Evolutionary conservation across 1,284 basidiomycete species (phyloP).

Genomic region (Microbotryomycetes sp.): DNA sequence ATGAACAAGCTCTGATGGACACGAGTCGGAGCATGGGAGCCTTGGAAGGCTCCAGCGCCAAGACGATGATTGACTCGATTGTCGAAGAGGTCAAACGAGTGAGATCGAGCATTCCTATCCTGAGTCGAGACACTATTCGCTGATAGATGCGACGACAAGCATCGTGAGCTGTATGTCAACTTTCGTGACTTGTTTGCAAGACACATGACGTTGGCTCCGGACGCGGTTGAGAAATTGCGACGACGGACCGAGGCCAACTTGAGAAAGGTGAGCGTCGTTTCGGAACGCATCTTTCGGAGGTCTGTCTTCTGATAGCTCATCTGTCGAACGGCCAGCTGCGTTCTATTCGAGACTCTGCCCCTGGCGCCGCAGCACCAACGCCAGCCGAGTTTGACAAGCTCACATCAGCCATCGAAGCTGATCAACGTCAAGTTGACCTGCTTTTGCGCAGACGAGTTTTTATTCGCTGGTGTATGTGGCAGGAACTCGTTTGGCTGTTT

Average conservation of each 20-base stretch:
- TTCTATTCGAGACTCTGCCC: background rate
- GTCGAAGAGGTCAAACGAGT: conserved; percentile 69
- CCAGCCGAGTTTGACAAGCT: conserved; percentile 18
- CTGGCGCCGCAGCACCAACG: conserved; percentile 2
- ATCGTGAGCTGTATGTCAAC: conserved; percentile 79
- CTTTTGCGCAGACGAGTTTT: conserved; percentile 24
- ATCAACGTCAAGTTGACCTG: conserved; percentile 27
- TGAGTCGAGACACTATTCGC: background rate
- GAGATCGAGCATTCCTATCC: conserved; percentile 38
- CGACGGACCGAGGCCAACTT: conserved; percentile 71
- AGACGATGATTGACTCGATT: conserved; percentile 16
- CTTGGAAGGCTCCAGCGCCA: conserved; percentile 11
- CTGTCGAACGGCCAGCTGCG: background rate
- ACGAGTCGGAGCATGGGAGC: conserved; percentile 1
- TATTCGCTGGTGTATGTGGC: conserved; percentile 31
- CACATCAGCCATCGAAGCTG: conserved; percentile 13
- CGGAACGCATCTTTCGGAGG: background rate
- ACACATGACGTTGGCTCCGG: conserved; percentile 70
- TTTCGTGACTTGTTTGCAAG: conserved; percentile 75
- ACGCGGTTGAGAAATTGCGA: conserved; percentile 74
- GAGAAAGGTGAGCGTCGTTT: conserved; percentile 46
- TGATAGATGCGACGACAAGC: conserved; percentile 42
- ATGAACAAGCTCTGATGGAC: background rate
- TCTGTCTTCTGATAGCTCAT: background rate
- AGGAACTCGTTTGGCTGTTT: conserved; percentile 25